These are phyloP conservation scores for Aegilops longissima DNA, from an alignment of 176 grass and related monocot genomes.

Conservation along the genomic window DNA sequence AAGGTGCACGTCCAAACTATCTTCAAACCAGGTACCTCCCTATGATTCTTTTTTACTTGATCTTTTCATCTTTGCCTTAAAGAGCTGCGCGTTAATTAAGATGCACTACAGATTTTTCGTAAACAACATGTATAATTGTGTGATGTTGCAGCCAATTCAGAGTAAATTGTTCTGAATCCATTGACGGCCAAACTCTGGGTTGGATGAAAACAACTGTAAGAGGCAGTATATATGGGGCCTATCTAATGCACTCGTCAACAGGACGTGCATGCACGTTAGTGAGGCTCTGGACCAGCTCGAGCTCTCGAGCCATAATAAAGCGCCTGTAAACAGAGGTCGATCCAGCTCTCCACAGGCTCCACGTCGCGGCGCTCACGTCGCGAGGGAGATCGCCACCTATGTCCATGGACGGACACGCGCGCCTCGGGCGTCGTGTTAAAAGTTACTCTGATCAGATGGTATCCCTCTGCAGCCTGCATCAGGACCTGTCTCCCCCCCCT, in stretches of 20 bases:
- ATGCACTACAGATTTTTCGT: no score
- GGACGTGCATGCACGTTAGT: neutral
- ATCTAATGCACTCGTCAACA: neutral
- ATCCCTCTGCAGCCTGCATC: neutral
- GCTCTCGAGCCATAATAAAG: neutral
- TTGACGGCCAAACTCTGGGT: neutral
- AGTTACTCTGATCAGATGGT: neutral
- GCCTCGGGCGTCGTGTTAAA: conserved; percentile 11
- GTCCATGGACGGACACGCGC: conserved; percentile 8
- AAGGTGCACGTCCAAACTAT: neutral
- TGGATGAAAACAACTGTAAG: neutral
- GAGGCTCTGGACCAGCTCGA: neutral
- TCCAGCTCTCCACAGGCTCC: conserved; percentile 3
- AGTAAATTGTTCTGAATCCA: no score
- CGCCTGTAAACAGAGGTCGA: neutral
- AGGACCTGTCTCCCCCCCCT: neutral
- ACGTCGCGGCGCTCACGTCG: conserved; percentile 24
- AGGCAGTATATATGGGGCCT: neutral
- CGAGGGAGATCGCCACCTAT: conserved; percentile 10
- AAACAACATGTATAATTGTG: neutral
- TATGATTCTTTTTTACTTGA: neutral
- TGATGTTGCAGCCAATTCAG: no score
- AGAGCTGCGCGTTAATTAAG: no score
- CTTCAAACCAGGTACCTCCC: neutral
- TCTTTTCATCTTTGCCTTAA: no score